Conservation (phyloP, 2,329 filamentous ascomycete species). For the Rutstroemia sydowiana region DNA sequence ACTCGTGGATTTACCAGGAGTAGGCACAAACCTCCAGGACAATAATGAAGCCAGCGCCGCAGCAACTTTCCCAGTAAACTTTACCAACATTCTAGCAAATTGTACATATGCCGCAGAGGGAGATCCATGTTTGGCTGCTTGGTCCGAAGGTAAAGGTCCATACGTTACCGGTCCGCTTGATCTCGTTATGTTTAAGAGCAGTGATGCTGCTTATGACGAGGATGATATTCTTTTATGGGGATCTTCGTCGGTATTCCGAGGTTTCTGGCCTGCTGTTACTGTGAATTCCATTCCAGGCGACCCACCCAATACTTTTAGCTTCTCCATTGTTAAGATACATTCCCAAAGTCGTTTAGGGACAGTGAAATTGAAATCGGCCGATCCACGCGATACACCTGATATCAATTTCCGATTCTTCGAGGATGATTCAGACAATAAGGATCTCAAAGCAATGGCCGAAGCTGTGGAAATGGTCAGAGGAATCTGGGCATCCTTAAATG, state of each 20-base stretch:
- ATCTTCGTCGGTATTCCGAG: background rate
- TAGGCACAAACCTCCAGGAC: slow-evolving; percentile 54
- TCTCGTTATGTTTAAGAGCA: slow-evolving; percentile 19
- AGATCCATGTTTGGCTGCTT: slow-evolving; percentile 23
- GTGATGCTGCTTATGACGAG: slow-evolving; percentile 17
- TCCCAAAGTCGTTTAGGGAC: slow-evolving; percentile 50
- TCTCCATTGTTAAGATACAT: slow-evolving; percentile 37
- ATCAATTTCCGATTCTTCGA: slow-evolving; percentile 56
- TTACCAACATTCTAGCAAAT: background rate
- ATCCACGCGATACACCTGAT: slow-evolving; percentile 56
- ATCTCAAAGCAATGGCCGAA: slow-evolving; percentile 14
- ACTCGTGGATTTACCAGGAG: slow-evolving; percentile 51
- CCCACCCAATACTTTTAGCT: slow-evolving; percentile 28
- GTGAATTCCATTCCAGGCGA: background rate
- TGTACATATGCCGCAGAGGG: slow-evolving; percentile 28
- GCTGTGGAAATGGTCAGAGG: slow-evolving; percentile 13
- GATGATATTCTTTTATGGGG: background rate
- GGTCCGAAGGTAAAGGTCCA: slow-evolving; percentile 33
- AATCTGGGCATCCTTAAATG: slow-evolving; percentile 30
- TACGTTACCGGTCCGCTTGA: slow-evolving; percentile 41
- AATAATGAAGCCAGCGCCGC: slow-evolving; percentile 32
- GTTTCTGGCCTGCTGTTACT: background rate
- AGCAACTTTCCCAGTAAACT: background rate
- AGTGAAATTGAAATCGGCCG: slow-evolving; percentile 50
- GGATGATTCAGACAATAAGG: slow-evolving; percentile 6